A percentile compares a stretch with the other conserved stretches of the same genome.
Evolutionary conservation across 208 protist genomes (phyloP).

Genomic region (Angomonas desouzai): DNA sequence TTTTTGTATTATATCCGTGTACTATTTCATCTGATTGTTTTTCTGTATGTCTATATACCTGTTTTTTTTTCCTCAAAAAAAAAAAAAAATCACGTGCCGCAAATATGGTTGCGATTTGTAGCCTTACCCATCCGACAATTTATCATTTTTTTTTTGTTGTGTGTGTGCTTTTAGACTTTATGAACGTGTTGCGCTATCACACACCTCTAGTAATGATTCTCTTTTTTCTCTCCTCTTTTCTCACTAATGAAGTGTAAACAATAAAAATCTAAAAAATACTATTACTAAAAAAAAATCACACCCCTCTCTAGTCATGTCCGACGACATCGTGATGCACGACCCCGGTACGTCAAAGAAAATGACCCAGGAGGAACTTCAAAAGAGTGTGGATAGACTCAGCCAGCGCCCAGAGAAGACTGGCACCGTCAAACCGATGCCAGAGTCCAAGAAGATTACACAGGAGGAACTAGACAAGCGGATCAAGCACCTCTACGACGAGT

Average conservation of each 20-base stretch:
- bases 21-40: slow-evolving; percentile 7
- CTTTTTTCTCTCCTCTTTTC: neutral
- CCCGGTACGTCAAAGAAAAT: slow-evolving; percentile 15
- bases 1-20: neutral
- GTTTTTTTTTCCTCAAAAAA: slow-evolving; percentile 13
- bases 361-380: slow-evolving; percentile 64
- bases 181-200: neutral
- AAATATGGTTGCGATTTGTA: too few relatives aligned
- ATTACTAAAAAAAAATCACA: slow-evolving; percentile 4
- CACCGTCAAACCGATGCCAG: slow-evolving; percentile 37
- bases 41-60: slow-evolving; percentile 2
- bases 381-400: slow-evolving; percentile 66
- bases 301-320: neutral
- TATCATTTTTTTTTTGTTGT: neutral
- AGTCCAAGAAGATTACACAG: slow-evolving; percentile 36
- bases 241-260: too few relatives aligned
- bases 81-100: too few relatives aligned
- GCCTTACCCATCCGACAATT: too few relatives aligned
- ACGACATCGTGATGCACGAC: neutral
- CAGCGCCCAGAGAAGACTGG: slow-evolving; percentile 12
- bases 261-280: too few relatives aligned
- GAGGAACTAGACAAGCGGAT: slow-evolving; percentile 56
- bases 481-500: slow-evolving; percentile 82
- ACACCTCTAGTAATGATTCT: neutral
- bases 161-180: slow-evolving; percentile 1